Evolutionary conservation across 2,329 filamentous ascomycete species (phyloP).

Genomic region (Fusarium sp.): DNA sequence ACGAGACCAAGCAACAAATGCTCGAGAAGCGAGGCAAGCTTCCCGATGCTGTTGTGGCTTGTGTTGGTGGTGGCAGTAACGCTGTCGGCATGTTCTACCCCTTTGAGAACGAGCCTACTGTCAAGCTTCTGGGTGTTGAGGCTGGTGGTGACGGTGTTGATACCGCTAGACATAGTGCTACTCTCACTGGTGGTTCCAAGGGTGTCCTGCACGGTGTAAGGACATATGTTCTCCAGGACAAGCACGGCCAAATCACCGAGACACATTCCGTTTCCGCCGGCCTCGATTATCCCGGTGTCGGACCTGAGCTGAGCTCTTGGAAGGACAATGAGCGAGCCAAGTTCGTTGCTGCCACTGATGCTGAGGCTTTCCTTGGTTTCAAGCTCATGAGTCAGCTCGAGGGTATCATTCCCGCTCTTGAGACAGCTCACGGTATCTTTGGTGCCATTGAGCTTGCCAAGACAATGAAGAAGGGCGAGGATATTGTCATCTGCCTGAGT

Average conservation of each 20-base stretch:
- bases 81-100: slow-evolving; percentile 99
- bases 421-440: slow-evolving; percentile 92
- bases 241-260: slow-evolving; percentile 91
- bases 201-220: slow-evolving; percentile 96
- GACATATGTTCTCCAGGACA: slow-evolving; percentile 94
- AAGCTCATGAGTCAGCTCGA: slow-evolving; percentile 85
- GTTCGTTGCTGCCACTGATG: slow-evolving; percentile 92
- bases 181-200: slow-evolving; percentile 85
- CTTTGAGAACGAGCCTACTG: slow-evolving; percentile 84
- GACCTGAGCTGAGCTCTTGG: slow-evolving; percentile 91
- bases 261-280: slow-evolving; percentile 98
- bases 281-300: slow-evolving; percentile 96
- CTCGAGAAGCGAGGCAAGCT: slow-evolving; percentile 84
- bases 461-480: slow-evolving; percentile 88
- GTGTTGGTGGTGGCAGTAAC: slow-evolving; percentile 95
- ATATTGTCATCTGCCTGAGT: slow-evolving; percentile 93
- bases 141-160: slow-evolving; percentile 94
- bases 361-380: slow-evolving; percentile 90
- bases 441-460: slow-evolving; percentile 92
- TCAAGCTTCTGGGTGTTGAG: slow-evolving; percentile 93
- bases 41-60: slow-evolving; percentile 95
- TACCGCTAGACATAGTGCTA: slow-evolving; percentile 87
- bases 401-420: slow-evolving; percentile 95
- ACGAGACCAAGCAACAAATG: slow-evolving; percentile 95
- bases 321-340: slow-evolving; percentile 89